phyloP scores from a whole-genome alignment of 371 early-diverging fungal species.

The Rhizopus delemar region DNA sequence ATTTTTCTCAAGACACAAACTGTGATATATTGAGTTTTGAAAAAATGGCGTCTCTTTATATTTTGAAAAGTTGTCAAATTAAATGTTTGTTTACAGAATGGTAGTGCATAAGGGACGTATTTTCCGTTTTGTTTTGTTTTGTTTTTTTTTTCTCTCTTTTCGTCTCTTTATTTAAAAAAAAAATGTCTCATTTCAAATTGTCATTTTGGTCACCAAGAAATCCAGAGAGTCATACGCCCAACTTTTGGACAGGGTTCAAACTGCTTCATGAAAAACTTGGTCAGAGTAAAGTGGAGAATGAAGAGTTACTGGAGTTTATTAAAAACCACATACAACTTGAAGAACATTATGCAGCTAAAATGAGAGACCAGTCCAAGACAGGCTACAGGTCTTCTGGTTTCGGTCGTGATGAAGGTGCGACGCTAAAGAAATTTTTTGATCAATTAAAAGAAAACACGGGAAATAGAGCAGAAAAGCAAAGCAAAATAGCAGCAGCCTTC shows the following conservation, averaged over 20 bases:
- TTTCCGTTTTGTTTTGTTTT: too few relatives aligned
- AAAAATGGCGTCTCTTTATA: too few relatives aligned
- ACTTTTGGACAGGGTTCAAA: conserved; percentile 56
- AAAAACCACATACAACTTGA: conserved; percentile 69
- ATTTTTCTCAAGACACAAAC: too few relatives aligned
- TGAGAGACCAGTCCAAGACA: conserved; percentile 55
- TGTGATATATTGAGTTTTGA: too few relatives aligned
- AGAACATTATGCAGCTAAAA: conserved; percentile 58
- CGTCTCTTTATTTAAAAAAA: background rate
- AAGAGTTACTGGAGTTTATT: conserved; percentile 68
- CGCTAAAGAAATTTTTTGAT: conserved; percentile 64
- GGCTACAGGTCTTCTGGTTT: conserved; percentile 55
- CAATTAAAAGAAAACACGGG: conserved; percentile 62
- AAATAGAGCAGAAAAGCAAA: conserved; percentile 61
- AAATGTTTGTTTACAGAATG: too few relatives aligned
- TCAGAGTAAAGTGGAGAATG: conserved; percentile 72
- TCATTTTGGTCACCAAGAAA: conserved; percentile 52
- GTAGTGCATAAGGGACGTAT: too few relatives aligned
- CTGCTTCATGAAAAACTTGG: conserved; percentile 68
- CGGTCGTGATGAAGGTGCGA: conserved; percentile 74
- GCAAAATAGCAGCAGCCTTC: conserved; percentile 55
- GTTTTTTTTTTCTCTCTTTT: background rate
- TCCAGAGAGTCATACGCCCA: conserved; percentile 32
- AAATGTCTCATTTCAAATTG: conserved; percentile 41
- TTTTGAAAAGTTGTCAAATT: too few relatives aligned